Conservation (phyloP, 2,329 filamentous ascomycete species). For the Ilyonectria destructans region DNA sequence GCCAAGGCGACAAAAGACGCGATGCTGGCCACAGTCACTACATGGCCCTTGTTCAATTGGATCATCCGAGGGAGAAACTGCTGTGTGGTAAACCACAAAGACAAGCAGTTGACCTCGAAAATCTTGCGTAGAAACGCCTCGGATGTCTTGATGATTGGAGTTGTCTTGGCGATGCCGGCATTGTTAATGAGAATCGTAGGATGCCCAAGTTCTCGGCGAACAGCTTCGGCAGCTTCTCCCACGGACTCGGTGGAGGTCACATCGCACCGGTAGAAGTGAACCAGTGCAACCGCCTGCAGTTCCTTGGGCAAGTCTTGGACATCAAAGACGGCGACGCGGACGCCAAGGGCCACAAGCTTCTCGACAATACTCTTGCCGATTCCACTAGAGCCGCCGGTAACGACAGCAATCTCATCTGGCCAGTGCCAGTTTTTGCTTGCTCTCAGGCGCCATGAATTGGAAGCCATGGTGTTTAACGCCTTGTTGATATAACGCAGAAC, state of each 20-base stretch:
- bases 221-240: slow-evolving; percentile 56
- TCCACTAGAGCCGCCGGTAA: slow-evolving; percentile 62
- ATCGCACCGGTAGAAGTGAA: slow-evolving; percentile 58
- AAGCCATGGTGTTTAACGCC: slow-evolving; percentile 47
- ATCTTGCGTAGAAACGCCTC: slow-evolving; percentile 73
- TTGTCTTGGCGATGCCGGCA: slow-evolving; percentile 74
- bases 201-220: slow-evolving; percentile 66
- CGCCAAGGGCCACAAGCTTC: slow-evolving; percentile 56
- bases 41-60: slow-evolving; percentile 76
- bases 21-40: slow-evolving; percentile 79
- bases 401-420: slow-evolving; percentile 60
- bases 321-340: slow-evolving; percentile 80
- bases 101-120: slow-evolving; percentile 79
- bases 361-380: slow-evolving; percentile 58
- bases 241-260: slow-evolving; percentile 63
- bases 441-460: slow-evolving; percentile 50
- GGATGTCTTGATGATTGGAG: slow-evolving; percentile 71
- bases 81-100: slow-evolving; percentile 75
- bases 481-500: slow-evolving; percentile 46
- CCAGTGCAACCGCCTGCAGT: slow-evolving; percentile 36
- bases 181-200: slow-evolving; percentile 83
- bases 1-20: slow-evolving; percentile 74
- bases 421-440: slow-evolving; percentile 53
- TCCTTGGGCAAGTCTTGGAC: slow-evolving; percentile 58
- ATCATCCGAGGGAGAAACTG: slow-evolving; percentile 80